Base-by-base conservation (phyloP, 495 filamentous ascomycete species). In the Neurospora intermedia region DNA sequence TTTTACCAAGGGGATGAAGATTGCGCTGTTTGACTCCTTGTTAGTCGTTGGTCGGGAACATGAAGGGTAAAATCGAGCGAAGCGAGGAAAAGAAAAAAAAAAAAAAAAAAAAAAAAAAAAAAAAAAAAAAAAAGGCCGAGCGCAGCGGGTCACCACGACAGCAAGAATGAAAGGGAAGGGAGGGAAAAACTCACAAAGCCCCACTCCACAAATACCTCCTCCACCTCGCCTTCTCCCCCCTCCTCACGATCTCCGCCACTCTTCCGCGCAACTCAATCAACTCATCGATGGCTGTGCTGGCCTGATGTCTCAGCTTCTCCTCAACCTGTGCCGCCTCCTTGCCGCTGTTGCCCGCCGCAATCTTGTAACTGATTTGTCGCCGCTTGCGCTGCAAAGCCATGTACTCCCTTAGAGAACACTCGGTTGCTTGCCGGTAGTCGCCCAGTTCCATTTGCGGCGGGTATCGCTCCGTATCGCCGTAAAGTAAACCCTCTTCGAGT, bases 1-100 rank as follows among this genome's bases (percentile, higher is more conserved):
- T 62, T 81, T 82, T 7, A 86, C 79, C 7, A 78, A 73, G 5
- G 84, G 84, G 73, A 86, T 81, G 75, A 85, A 78, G 40, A 82
- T 76, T 2, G 82, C 84, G 20, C 83, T 85, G 35, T 69, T 8
- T 66, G 16, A 5, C 35, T 38, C 35, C 35, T 38, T 38, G 35
- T 38, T 38, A 38, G 35, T 38, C 35, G 5, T 38, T 5, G 4
- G 35, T 6, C 35, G 35, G 35, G 35, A 6, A 6, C 0, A 5
- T 38, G 35, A 39, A 39, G 39, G 42, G 16, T 6, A n/a, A 71
- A 6, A 5, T 38, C 35, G 35, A 38, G 11, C 20, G 43, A 16
- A n/a, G 5, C 62, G 38, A 13, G 41, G 11, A 73, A 35, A n/a
- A 43, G 5, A 38, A 38, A 39, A 18, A 62, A 41, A 40, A 40